These are phyloP conservation scores for Yamagishiella unicocca DNA, from an alignment of 139 green algal genomes.

Conservation along the genomic window DNA sequence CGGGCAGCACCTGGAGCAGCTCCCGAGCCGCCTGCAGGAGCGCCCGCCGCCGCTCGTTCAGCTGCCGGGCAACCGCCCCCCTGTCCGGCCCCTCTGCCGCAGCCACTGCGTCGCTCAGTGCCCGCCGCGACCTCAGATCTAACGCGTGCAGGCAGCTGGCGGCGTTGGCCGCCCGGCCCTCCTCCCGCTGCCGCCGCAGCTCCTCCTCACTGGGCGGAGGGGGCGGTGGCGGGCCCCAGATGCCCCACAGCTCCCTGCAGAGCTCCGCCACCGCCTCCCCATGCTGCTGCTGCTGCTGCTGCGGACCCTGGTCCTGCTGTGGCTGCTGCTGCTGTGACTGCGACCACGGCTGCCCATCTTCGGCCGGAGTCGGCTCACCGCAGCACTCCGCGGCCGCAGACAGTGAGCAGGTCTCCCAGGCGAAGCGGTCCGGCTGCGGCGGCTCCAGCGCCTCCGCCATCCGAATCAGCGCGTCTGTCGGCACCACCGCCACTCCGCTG, in stretches of 20 bases:
- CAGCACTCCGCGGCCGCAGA: neutral
- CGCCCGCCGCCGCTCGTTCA: slow-evolving; percentile 10
- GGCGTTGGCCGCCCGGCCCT: slow-evolving; percentile 11
- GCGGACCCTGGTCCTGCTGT: neutral
- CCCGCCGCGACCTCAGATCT: slow-evolving; percentile 13
- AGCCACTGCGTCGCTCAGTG: neutral
- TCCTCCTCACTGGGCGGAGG: neutral
- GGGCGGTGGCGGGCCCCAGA: slow-evolving; percentile 17
- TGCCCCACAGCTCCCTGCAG: neutral
- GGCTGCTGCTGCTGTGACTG: neutral
- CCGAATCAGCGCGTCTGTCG: neutral
- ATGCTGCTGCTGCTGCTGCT: neutral
- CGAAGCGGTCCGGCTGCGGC: neutral
- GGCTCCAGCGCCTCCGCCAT: slow-evolving; percentile 14
- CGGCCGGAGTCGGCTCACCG: neutral
- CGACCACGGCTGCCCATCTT: neutral
- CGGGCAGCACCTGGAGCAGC: neutral
- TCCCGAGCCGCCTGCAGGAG: slow-evolving; percentile 3
- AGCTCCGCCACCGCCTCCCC: neutral
- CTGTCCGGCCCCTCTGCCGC: neutral
- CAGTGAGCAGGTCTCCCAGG: slow-evolving; percentile 12
- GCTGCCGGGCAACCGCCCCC: neutral
- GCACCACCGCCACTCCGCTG: neutral
- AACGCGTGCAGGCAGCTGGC: slow-evolving; percentile 22
- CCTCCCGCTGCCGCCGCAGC: slow-evolving; percentile 15